These are phyloP conservation scores for Daldinia decipiens DNA, from an alignment of 495 filamentous ascomycete species.

Conservation along the genomic window DNA sequence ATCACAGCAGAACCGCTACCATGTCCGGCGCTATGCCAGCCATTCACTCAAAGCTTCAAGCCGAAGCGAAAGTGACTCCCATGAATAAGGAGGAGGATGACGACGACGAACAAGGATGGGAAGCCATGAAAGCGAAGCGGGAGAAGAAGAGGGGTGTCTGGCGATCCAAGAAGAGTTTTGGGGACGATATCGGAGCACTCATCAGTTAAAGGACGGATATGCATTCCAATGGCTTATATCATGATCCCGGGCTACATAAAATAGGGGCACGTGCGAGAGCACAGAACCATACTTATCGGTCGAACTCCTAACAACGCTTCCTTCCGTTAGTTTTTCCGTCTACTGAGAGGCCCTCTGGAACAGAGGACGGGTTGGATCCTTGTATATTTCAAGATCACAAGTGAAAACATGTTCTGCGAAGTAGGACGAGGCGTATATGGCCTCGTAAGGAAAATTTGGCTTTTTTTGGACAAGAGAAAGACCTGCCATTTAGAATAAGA, in stretches of 20 bases:
- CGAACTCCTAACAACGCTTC: constrained; percentile 5
- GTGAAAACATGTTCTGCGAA: constrained; percentile 7
- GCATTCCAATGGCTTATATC: constrained; percentile 37
- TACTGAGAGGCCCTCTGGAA: constrained; percentile 15
- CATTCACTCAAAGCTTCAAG: constrained; percentile 42
- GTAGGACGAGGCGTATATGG: constrained; percentile 34
- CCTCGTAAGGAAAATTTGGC: constrained; percentile 25
- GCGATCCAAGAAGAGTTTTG: constrained; percentile 70
- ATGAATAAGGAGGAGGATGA: constrained; percentile 65
- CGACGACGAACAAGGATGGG: constrained; percentile 84
- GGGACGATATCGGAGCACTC: constrained; percentile 53
- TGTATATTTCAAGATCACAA: constrained; percentile 45
- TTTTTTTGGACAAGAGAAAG: constrained; percentile 34
- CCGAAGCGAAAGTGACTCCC: constrained; percentile 35
- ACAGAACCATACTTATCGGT: constrained; percentile 3
- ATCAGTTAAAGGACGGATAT: constrained; percentile 50
- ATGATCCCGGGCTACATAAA: constrained; percentile 44
- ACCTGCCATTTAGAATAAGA: constrained; percentile 37
- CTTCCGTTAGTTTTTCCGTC: constrained; percentile 8
- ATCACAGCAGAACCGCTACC: constrained; percentile 59
- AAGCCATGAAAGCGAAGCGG: constrained; percentile 84
- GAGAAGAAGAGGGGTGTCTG: constrained; percentile 81
- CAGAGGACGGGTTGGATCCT: constrained; percentile 22
- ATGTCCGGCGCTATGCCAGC: constrained; percentile 60
- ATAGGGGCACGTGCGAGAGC: constrained; percentile 24